phyloP scores from a whole-genome alignment of 2,329 filamentous ascomycete genomes.

The Microdochium paspali region DNA sequence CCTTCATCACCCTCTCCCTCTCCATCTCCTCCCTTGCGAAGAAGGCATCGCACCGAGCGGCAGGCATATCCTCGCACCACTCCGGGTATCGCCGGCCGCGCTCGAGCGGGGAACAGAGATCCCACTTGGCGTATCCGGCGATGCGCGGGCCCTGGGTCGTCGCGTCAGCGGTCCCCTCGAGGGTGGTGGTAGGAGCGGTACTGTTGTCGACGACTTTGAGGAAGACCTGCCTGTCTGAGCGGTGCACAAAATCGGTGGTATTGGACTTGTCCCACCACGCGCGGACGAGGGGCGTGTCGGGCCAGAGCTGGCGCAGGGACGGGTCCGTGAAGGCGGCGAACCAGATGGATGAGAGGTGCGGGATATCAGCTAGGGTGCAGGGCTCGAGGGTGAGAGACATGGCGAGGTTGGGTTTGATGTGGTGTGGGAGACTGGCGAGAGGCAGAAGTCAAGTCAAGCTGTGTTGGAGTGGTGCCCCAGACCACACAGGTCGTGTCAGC shows the following conservation, averaged over 20 bases:
- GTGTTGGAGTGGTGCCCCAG: too few species aligned
- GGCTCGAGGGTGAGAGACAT: not conserved
- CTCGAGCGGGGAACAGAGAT: constrained; percentile 2
- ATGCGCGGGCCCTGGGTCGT: constrained; percentile 1
- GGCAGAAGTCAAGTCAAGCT: too few species aligned
- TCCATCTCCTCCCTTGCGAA: not conserved
- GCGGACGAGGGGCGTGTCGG: constrained; percentile 4
- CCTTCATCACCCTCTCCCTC: not conserved
- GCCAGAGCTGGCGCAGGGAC: constrained; percentile 3
- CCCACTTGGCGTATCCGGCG: constrained; percentile 6
- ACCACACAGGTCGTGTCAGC: too few species aligned
- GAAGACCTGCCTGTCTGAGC: constrained; percentile 3
- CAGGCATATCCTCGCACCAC: constrained; percentile 5
- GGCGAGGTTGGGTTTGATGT: too few species aligned
- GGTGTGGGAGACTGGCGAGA: too few species aligned
- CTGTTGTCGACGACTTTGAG: constrained; percentile 4
- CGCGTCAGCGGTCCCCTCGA: too few species aligned
- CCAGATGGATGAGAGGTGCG: constrained; percentile 3
- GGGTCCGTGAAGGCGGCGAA: constrained; percentile 6
- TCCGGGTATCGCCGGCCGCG: constrained; percentile 4
- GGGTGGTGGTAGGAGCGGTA: too few species aligned
- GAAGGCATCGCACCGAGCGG: constrained; percentile 1
- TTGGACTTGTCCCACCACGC: constrained; percentile 7
- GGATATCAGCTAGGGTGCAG: not conserved
- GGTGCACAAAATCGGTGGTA: constrained; percentile 2